Base-by-base conservation (phyloP, 2,329 filamentous ascomycete species). In the Penicillium verrucosum region DNA sequence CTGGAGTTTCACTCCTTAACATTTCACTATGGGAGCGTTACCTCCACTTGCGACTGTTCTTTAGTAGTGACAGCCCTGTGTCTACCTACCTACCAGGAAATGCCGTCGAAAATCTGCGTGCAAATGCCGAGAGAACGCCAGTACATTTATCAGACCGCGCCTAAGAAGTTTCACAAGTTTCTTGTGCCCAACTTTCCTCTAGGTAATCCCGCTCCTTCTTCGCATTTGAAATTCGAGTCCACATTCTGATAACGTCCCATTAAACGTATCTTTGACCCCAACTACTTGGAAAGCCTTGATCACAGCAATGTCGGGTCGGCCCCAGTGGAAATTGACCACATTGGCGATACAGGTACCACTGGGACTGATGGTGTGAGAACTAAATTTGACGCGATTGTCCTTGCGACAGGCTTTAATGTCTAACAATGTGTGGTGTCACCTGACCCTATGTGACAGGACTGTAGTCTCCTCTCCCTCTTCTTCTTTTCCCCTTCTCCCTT, bases 111-210 rank as follows among this genome's bases (percentile, higher is more conserved):
- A 59, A 52, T 29, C 30, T 50, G 30, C 58, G 67, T 3, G 38
- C 45, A 5, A 54, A 42, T 4, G 47, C 56, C 1, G 65, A 67
- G 34, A 25, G 56, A 65, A 9, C 58, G 58, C 4, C 27, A 62
- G 29, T 67, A 69, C 46, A 68, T 68, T 12, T 40, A 57, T 8
- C 27, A 34, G 5, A 60, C 34, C 37, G 57, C 66, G 2, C 66
- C 66, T 2, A 30, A 55, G 32, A 59, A 62, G 29, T 67, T 65
- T 38, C 60, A 62, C 30, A 29, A 63, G 6, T 41, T 55, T 18
- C 38, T 67, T 7, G 52, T 63, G 64, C 66, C 32, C 62, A 37
- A 44, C 7, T 68, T 63, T 56, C 61, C 59, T 7, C 50, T 66
- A 23, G 69, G 69, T 10, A 37, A n/a, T 16, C 16, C 3, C 34